phyloP scores from a whole-genome alignment of 129 eudicot genomes.

The Flaveria brownii region DNA sequence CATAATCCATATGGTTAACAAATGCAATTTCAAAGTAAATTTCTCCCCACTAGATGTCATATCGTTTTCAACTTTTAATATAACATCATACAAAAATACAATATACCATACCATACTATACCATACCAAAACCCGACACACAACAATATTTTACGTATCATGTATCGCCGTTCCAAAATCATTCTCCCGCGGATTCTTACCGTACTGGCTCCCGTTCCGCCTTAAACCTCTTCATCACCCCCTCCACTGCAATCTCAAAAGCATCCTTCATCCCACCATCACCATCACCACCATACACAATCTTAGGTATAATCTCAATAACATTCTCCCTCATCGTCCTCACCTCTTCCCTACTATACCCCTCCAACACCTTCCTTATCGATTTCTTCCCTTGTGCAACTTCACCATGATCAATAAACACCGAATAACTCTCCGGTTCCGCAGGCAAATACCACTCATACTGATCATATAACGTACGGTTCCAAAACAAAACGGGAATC shows the following conservation, averaged over 20 bases:
- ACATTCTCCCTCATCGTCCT: slow-evolving; percentile 73
- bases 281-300: slow-evolving; percentile 55
- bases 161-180: not conserved
- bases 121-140: not conserved
- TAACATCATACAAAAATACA: too few species aligned
- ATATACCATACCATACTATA: too few species aligned
- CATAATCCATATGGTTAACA: too few species aligned
- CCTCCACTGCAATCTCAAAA: slow-evolving; percentile 69
- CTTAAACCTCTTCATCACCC: slow-evolving; percentile 57
- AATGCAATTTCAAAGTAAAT: too few species aligned
- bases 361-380: slow-evolving; percentile 52
- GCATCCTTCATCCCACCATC: slow-evolving; percentile 53
- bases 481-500: slow-evolving; percentile 89
- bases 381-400: slow-evolving; percentile 55
- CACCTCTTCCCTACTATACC: slow-evolving; percentile 48
- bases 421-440: slow-evolving; percentile 76
- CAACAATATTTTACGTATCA: not conserved
- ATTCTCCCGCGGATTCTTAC: not conserved
- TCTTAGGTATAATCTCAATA: slow-evolving; percentile 58
- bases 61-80: too few species aligned
- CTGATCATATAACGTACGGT: slow-evolving; percentile 64
- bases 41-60: too few species aligned
- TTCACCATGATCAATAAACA: slow-evolving; percentile 64
- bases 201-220: slow-evolving; percentile 34
- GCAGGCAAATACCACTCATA: slow-evolving; percentile 85